Evolutionary conservation across 352 stramenopile species (phyloP).

Genomic region (Blastocystis hominis): DNA sequence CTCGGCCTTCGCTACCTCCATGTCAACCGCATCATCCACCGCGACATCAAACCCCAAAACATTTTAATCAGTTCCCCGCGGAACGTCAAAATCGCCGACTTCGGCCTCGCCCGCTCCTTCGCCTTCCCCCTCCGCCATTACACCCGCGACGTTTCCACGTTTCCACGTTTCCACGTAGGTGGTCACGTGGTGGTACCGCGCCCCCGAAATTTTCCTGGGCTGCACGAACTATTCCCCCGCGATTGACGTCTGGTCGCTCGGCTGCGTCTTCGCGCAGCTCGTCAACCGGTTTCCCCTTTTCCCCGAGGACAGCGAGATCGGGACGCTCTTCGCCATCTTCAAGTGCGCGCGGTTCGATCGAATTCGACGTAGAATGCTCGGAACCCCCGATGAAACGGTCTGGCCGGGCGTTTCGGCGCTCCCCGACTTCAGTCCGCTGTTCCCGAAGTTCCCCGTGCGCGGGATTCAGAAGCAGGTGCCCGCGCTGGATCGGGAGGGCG

Average conservation of each 20-base stretch:
- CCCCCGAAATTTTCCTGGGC: constrained; percentile 82
- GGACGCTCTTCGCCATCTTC: constrained; percentile 42
- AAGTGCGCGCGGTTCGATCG: background rate
- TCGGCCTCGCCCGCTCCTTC: constrained; percentile 78
- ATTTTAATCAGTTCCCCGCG: constrained; percentile 60
- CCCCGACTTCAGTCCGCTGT: constrained; percentile 87
- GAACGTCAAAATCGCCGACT: constrained; percentile 78
- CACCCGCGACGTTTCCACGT: constrained; percentile 60
- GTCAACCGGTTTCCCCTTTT: constrained; percentile 77
- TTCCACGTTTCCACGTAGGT: constrained; percentile 81
- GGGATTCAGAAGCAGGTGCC: background rate
- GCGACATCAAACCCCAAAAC: constrained; percentile 88
- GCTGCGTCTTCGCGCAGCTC: constrained; percentile 86
- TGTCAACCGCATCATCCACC: constrained; percentile 85
- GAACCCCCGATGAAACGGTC: constrained; percentile 82
- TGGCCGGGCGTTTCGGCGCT: constrained; percentile 89
- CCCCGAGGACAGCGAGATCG: constrained; percentile 60
- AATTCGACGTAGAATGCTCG: constrained; percentile 68
- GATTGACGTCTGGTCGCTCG: constrained; percentile 80
- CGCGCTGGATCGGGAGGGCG: constrained; percentile 68
- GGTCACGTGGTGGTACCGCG: constrained; percentile 86
- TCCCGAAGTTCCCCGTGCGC: constrained; percentile 73
- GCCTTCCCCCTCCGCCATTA: constrained; percentile 57
- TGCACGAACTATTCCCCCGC: constrained; percentile 82
- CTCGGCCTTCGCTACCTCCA: constrained; percentile 85